phyloP scores from a whole-genome alignment of 371 early-diverging fungal genomes.

The Mucor lusitanicus region DNA sequence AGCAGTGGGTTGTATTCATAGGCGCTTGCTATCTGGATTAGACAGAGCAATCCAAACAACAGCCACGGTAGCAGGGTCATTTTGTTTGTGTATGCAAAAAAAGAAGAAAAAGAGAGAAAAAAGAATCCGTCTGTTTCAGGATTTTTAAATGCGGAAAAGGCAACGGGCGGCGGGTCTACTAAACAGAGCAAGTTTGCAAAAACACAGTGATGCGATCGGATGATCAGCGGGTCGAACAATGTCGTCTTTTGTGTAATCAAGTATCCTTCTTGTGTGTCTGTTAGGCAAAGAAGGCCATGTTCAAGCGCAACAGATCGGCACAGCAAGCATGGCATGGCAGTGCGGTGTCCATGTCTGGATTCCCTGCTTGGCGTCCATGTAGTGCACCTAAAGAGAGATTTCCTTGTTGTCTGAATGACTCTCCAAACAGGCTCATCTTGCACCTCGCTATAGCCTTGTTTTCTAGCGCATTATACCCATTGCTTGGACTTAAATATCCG shows the following conservation, averaged over 20 bases:
- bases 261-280: not conserved
- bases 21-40: not conserved
- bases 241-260: not conserved
- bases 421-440: not conserved
- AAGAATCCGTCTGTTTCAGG: not conserved
- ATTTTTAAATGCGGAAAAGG: not conserved
- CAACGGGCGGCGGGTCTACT: not conserved
- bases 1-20: not conserved
- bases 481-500: not conserved
- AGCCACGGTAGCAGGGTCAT: not conserved
- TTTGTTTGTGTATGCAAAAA: not conserved
- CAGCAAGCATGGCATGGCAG: no score
- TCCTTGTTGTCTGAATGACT: not conserved
- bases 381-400: no score
- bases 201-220: not conserved
- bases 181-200: not conserved
- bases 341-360: no score
- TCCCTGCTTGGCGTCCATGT: no score
- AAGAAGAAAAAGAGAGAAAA: not conserved
- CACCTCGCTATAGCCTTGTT: no score
- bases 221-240: not conserved
- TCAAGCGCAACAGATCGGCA: not conserved
- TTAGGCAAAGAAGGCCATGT: not conserved
- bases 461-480: no score
- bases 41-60: not conserved